These are phyloP conservation scores for Leccinum pellstonianum DNA, from an alignment of 768 basidiomycete species.

Conservation along the genomic window DNA sequence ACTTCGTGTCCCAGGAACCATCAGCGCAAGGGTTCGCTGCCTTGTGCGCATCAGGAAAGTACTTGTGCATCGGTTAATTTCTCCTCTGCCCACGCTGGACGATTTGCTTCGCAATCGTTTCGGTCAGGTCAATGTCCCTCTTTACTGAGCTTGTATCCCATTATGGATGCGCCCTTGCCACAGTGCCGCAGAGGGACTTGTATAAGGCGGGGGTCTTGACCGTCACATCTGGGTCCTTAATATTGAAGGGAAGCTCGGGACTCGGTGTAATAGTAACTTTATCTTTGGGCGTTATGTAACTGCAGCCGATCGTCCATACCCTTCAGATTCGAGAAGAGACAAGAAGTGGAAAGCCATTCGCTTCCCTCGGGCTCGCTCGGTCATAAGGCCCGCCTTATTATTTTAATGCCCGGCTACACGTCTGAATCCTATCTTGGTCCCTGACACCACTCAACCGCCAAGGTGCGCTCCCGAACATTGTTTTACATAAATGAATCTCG, in stretches of 20 bases:
- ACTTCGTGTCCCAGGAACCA: conserved; percentile 24
- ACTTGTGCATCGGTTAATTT: not conserved
- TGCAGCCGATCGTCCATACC: conserved; percentile 5
- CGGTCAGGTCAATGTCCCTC: not conserved
- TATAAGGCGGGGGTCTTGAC: conserved; percentile 6
- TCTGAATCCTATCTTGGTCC: conserved; percentile 3
- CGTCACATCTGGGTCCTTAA: conserved; percentile 9
- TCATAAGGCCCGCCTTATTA: conserved; percentile 7
- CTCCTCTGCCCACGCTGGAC: not conserved
- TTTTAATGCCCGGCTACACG: conserved; percentile 13
- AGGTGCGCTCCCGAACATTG: conserved; percentile 1
- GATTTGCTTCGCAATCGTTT: not conserved
- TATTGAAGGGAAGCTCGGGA: conserved; percentile 16
- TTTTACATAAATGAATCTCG: not conserved
- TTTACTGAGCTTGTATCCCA: not conserved
- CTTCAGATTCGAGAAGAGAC: conserved; percentile 17
- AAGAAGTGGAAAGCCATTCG: conserved; percentile 22
- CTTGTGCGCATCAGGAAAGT: conserved; percentile 1
- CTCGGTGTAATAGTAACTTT: conserved; percentile 25
- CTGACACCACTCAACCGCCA: conserved; percentile 1
- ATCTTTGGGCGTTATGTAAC: conserved; percentile 29
- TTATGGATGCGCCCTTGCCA: not conserved
- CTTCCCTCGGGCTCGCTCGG: conserved; percentile 18
- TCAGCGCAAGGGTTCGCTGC: conserved; percentile 19
- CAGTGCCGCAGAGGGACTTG: not conserved